Evolutionary conservation across 2,329 filamentous ascomycete genomes (phyloP).

Genomic region (Aspergillus ochraceus): DNA sequence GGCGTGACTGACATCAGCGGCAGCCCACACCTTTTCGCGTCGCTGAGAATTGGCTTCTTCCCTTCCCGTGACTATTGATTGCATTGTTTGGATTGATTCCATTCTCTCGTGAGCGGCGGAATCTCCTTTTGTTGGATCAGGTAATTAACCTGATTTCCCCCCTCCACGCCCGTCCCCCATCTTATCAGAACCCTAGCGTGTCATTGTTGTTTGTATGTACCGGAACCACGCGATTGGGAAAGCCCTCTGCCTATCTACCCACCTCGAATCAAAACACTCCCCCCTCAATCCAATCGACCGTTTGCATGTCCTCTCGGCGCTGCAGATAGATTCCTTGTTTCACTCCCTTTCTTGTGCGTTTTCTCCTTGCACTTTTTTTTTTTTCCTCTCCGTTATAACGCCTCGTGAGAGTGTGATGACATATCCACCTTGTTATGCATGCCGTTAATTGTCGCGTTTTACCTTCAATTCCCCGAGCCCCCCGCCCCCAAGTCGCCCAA

Average conservation of each 20-base stretch:
- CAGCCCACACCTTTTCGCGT: constrained; percentile 17
- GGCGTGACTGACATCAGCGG: constrained; percentile 25
- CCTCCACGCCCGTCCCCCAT: constrained; percentile 1
- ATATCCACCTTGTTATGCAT: constrained; percentile 17
- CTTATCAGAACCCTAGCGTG: neutral
- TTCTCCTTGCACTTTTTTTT: neutral
- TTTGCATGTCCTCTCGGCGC: constrained; percentile 2
- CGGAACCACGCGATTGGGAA: neutral
- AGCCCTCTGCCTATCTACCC: constrained; percentile 5
- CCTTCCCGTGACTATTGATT: neutral
- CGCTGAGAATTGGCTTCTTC: constrained; percentile 14
- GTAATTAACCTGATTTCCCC: neutral
- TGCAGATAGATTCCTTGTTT: neutral
- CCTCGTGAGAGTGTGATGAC: constrained; percentile 2
- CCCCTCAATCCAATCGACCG: neutral
- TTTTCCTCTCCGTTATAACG: neutral
- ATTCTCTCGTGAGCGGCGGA: neutral
- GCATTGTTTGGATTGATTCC: neutral
- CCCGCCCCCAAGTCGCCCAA: constrained; percentile 17
- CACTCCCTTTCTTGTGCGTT: neutral
- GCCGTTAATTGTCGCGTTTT: constrained; percentile 18
- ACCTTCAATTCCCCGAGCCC: constrained; percentile 9
- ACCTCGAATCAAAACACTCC: neutral
- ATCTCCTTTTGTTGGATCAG: neutral
- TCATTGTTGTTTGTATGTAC: neutral